Conservation (phyloP, 1,139 yeast genomes). For the Debaryomyces coudertii region DNA sequence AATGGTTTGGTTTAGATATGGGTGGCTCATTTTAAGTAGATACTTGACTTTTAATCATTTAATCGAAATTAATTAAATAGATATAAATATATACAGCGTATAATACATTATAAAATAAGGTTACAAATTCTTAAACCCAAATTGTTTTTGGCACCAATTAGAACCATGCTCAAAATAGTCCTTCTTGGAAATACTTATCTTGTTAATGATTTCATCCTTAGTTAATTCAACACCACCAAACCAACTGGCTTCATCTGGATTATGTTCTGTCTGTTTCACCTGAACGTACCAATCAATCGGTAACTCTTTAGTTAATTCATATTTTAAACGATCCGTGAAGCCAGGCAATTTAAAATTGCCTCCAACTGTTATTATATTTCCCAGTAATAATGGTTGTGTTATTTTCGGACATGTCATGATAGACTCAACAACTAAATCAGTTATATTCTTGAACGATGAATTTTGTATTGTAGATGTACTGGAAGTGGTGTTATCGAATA, state of each 20-base stretch:
- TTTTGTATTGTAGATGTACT: conserved; percentile 36
- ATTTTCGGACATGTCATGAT: conserved; percentile 74
- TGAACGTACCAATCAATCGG: conserved; percentile 70
- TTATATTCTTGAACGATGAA: conserved; percentile 70
- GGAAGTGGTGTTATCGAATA: conserved; percentile 43
- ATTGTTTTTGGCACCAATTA: conserved; percentile 75
- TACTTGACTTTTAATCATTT: conserved; percentile 78
- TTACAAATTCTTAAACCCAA: conserved; percentile 58
- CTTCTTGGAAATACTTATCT: conserved; percentile 66
- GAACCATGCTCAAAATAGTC: conserved; percentile 89
- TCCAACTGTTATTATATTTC: conserved; percentile 81
- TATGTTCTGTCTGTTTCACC: conserved; percentile 29
- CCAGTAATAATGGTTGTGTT: conserved; percentile 72
- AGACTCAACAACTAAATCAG: conserved; percentile 75
- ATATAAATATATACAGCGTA: conserved; percentile 5
- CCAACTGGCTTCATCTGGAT: conserved; percentile 40
- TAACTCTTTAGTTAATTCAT: conserved; percentile 65
- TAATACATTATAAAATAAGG: conserved; percentile 6
- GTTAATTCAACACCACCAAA: conserved; percentile 54
- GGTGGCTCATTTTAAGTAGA: conserved; percentile 80
- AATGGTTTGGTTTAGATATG: conserved; percentile 94
- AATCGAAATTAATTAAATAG: conserved; percentile 24
- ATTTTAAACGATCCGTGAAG: conserved; percentile 59
- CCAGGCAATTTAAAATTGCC: conserved; percentile 79
- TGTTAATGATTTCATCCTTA: conserved; percentile 51